phyloP scores from a whole-genome alignment of 371 early-diverging fungal genomes.

The Mortierella sp. region DNA sequence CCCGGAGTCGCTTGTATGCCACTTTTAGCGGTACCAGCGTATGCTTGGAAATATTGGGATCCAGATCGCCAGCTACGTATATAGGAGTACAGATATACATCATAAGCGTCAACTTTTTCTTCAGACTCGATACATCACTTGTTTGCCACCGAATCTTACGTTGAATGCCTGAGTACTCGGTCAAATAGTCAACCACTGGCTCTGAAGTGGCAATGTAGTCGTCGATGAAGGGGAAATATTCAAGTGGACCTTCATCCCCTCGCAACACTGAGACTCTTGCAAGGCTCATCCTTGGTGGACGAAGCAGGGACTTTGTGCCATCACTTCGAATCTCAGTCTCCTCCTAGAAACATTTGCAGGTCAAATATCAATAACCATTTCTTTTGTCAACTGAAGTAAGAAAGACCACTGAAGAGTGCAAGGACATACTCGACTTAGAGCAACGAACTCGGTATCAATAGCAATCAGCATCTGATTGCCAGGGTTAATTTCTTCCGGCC shows the following conservation, averaged over 20 bases:
- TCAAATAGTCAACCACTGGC: conserved; percentile 89
- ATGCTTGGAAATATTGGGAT: conserved; percentile 72
- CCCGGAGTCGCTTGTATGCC: conserved; percentile 88
- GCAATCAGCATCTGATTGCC: conserved; percentile 79
- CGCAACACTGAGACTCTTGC: conserved; percentile 93
- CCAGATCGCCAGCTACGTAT: conserved; percentile 78
- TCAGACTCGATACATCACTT: no score
- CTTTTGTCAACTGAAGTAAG: background rate
- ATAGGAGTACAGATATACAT: background rate
- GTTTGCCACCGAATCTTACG: no score
- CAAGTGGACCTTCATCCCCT: conserved; percentile 74
- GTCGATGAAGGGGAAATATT: conserved; percentile 91
- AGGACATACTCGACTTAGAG: conserved; percentile 72
- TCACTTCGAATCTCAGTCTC: conserved; percentile 93
- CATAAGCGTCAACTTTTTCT: no score
- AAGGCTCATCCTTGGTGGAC: conserved; percentile 83
- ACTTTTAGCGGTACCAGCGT: conserved; percentile 89
- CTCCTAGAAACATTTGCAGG: conserved; percentile 58
- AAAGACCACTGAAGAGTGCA: background rate
- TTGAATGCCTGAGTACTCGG: conserved; percentile 92
- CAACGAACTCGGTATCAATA: conserved; percentile 96
- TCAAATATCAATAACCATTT: no score
- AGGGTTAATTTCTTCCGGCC: conserved; percentile 69
- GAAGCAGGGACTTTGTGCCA: conserved; percentile 83
- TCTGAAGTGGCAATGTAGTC: conserved; percentile 90